Evolutionary conservation across 2,329 filamentous ascomycete genomes (phyloP).

Genomic region (Ambrosiella beaveri): DNA sequence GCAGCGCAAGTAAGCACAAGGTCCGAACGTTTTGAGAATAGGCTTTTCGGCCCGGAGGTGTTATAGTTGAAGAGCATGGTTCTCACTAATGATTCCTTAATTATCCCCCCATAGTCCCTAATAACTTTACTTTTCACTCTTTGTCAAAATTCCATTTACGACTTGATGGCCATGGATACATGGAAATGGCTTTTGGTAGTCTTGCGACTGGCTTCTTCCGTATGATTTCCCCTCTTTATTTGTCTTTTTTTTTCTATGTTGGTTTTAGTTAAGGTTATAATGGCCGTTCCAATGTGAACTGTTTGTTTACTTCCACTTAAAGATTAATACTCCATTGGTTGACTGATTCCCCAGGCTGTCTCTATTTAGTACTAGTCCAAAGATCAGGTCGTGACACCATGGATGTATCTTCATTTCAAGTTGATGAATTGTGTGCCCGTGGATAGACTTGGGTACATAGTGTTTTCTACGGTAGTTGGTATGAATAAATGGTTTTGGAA

Average conservation of each 20-base stretch:
- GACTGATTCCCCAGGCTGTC: neutral
- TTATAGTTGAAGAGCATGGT: too few relatives aligned
- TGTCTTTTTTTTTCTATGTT: neutral
- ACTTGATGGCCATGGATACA: neutral
- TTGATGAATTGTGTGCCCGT: neutral
- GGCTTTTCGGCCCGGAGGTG: neutral
- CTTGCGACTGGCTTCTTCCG: neutral
- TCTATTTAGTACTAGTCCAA: neutral
- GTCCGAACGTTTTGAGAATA: neutral
- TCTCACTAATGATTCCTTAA: neutral
- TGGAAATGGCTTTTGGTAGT: neutral
- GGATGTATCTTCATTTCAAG: neutral
- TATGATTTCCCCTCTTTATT: neutral
- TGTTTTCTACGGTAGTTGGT: neutral
- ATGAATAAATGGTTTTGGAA: neutral
- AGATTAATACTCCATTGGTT: neutral
- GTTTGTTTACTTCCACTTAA: neutral
- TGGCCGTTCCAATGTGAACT: neutral
- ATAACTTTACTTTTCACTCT: neutral
- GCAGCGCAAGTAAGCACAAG: conserved; percentile 6
- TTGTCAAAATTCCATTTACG: neutral
- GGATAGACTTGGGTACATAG: too few relatives aligned
- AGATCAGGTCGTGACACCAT: neutral
- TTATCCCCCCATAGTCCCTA: neutral
- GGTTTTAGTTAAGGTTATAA: neutral